Conservation (phyloP, 164 flowering plant genomes). For the Chimonanthus salicifolius region DNA sequence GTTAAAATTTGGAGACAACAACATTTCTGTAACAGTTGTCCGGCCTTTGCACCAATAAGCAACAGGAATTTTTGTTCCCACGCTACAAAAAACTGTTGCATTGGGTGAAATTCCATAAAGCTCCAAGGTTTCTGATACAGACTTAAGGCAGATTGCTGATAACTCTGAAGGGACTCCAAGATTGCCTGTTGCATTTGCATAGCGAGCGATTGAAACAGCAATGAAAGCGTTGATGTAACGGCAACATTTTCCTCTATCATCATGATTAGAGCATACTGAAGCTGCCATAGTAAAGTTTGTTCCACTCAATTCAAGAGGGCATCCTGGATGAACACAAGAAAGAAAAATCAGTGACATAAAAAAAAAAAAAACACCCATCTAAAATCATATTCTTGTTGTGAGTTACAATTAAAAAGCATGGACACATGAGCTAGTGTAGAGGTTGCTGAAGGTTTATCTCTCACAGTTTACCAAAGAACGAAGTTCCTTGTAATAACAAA, state of each 20-base stretch:
- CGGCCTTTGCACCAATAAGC: slow-evolving; percentile 70
- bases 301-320: slow-evolving; percentile 83
- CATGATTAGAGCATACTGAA: slow-evolving; percentile 60
- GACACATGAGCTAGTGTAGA: no score
- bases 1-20: slow-evolving; percentile 57
- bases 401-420: not conserved
- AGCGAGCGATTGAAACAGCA: slow-evolving; percentile 74
- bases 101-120: slow-evolving; percentile 68
- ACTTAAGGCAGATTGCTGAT: slow-evolving; percentile 53
- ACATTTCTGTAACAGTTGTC: slow-evolving; percentile 76
- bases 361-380: not conserved
- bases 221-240: slow-evolving; percentile 85
- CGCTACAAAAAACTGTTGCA: slow-evolving; percentile 70
- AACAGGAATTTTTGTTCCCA: slow-evolving; percentile 79
- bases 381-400: not conserved
- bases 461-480: no score
- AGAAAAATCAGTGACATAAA: slow-evolving; percentile 1
- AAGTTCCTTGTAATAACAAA: no score
- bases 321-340: slow-evolving; percentile 44
- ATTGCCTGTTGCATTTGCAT: slow-evolving; percentile 69
- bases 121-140: slow-evolving; percentile 60
- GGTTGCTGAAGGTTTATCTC: no score
- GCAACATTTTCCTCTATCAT: slow-evolving; percentile 76
- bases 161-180: slow-evolving; percentile 69
- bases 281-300: slow-evolving; percentile 71